Percentiles rank a stretch among this genome's conserved stretches.
Conservation (phyloP, 768 basidiomycete genomes). For the Russula brevipes region DNA sequence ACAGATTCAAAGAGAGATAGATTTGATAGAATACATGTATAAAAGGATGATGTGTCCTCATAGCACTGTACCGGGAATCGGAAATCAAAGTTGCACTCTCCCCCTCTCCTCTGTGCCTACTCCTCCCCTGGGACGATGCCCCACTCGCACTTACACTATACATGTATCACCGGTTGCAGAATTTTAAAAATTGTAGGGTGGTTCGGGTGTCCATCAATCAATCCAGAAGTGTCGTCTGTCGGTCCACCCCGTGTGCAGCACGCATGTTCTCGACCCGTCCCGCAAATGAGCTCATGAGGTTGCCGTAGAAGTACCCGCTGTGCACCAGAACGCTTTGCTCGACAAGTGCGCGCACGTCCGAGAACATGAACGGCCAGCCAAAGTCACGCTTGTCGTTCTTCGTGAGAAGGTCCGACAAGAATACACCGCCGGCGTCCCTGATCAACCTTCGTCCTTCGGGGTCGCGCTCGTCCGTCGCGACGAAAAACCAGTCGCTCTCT, state of each 20-base stretch:
- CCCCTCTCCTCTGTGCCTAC: too few relatives aligned
- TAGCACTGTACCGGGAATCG: too few relatives aligned
- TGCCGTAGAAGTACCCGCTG: constrained; percentile 37
- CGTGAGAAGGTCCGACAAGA: constrained; percentile 41
- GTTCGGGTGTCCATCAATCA: constrained; percentile 17
- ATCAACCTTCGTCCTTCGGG: constrained; percentile 33
- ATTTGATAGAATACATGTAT: too few relatives aligned
- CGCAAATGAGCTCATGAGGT: constrained; percentile 36
- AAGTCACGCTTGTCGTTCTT: constrained; percentile 36
- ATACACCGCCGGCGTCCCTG: constrained; percentile 35
- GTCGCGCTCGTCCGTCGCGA: constrained; percentile 42
- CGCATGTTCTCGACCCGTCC: constrained; percentile 38
- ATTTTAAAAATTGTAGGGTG: too few relatives aligned
- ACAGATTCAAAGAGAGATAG: too few relatives aligned
- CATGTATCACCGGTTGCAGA: not conserved
- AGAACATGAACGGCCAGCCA: constrained; percentile 42
- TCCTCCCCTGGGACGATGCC: too few relatives aligned
- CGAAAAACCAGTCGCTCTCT: constrained; percentile 27
- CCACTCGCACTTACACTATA: not conserved
- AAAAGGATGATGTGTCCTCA: too few relatives aligned
- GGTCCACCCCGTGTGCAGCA: constrained; percentile 35
- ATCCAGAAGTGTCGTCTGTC: constrained; percentile 33
- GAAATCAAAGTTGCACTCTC: too few relatives aligned
- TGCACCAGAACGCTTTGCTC: constrained; percentile 38
- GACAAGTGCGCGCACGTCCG: constrained; percentile 40